Percentiles rank a stretch among this genome's conserved stretches.
Conservation (phyloP, 2,329 filamentous ascomycete genomes). For the Ceratocystis destructans region DNA sequence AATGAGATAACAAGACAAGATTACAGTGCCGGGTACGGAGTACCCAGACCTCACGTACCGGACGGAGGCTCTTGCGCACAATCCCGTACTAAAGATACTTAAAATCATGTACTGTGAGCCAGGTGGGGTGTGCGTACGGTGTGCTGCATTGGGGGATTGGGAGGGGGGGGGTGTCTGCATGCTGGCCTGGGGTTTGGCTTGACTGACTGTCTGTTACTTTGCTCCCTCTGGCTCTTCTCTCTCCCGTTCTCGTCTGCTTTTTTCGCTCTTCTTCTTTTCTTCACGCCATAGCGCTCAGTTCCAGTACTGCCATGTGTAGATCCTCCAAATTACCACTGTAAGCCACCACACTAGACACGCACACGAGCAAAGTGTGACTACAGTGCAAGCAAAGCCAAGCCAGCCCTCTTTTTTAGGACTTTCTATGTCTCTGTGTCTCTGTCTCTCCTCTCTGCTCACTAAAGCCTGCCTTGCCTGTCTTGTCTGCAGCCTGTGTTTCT, state of each 20-base stretch:
- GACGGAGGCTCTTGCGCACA: constrained; percentile 4
- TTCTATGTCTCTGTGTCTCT: background rate
- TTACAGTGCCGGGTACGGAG: constrained; percentile 7
- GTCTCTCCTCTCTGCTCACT: background rate
- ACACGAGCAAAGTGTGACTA: background rate
- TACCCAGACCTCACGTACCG: constrained; percentile 1
- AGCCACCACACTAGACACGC: background rate
- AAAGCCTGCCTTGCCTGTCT: background rate
- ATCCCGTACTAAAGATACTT: constrained; percentile 9
- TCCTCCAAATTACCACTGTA: background rate
- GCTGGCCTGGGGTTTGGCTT: background rate
- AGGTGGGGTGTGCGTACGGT: background rate
- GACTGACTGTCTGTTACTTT: background rate
- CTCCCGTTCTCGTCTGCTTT: background rate
- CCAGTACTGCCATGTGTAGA: no score
- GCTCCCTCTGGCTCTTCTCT: background rate
- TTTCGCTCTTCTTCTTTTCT: background rate
- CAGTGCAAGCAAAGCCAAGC: background rate
- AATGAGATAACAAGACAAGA: constrained; percentile 3
- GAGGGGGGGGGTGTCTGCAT: background rate
- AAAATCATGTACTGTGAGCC: constrained; percentile 1
- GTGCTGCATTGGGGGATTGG: no score
- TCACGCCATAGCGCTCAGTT: background rate
- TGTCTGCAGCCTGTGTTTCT: background rate
- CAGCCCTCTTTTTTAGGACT: background rate